Percentiles rank a stretch among this genome's conserved stretches.
Conservation (phyloP, 2,329 filamentous ascomycete genomes). For the Alternaria sp. region DNA sequence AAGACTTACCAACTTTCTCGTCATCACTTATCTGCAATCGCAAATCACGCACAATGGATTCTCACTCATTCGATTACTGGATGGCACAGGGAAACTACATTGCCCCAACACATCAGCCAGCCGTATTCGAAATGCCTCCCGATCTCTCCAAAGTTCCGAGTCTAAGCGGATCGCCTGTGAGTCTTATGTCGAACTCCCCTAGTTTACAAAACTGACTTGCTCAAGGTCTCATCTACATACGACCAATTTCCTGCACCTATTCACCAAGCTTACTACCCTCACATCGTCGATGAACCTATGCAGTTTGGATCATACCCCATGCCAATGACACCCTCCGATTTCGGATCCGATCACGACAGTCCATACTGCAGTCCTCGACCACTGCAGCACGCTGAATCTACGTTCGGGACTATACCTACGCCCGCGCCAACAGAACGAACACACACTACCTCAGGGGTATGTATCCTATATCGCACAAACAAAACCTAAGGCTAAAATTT, state of each 20-base stretch:
- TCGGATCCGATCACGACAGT: constrained; percentile 49
- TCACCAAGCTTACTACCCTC: constrained; percentile 42
- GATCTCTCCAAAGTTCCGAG: constrained; percentile 48
- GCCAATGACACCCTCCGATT: constrained; percentile 49
- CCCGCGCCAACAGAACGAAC: constrained; percentile 36
- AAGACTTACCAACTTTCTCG: constrained; percentile 9
- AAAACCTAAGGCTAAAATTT: constrained; percentile 10
- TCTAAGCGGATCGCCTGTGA: constrained; percentile 48
- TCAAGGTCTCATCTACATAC: constrained; percentile 45
- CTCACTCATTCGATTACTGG: constrained; percentile 48
- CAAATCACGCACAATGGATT: constrained; percentile 37
- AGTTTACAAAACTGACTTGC: constrained; percentile 7
- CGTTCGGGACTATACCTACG: constrained; percentile 23
- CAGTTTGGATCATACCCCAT: constrained; percentile 44
- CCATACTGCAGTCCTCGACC: constrained; percentile 48
- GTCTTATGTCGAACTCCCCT: constrained; percentile 7
- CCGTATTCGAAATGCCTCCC: constrained; percentile 42
- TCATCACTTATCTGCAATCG: constrained; percentile 2
- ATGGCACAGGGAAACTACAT: constrained; percentile 44
- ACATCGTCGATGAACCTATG: constrained; percentile 41
- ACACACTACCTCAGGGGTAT: constrained; percentile 50
- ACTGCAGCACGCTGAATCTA: constrained; percentile 32
- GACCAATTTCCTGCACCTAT: constrained; percentile 43
- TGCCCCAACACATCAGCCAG: constrained; percentile 37
- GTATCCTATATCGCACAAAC: constrained; percentile 1